Conservation (phyloP, 306 rosid genomes). For the Abrus pulchellus region DNA sequence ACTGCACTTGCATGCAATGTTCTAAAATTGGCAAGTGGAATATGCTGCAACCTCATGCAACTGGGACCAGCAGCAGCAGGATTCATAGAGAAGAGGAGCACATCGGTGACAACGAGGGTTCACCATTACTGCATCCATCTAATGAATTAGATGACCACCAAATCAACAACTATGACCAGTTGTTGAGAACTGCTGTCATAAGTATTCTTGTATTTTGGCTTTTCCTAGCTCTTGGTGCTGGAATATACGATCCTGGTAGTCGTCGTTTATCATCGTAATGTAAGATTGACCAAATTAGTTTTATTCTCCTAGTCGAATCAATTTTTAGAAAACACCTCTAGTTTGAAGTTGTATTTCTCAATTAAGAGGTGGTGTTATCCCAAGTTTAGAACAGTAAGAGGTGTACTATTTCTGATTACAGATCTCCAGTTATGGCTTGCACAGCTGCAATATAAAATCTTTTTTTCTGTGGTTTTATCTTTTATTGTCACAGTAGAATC, state of each 20-base stretch:
- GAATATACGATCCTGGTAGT: conserved; percentile 60
- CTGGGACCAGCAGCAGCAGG: conserved; percentile 52
- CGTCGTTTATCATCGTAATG: conserved; percentile 42
- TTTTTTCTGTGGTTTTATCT: background rate
- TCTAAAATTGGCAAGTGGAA: conserved; percentile 53
- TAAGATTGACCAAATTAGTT: conserved; percentile 39
- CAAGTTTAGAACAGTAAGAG: background rate
- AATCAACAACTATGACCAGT: conserved; percentile 56
- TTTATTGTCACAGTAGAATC: conserved; percentile 5
- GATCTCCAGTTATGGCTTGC: conserved; percentile 40
- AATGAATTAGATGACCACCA: conserved; percentile 53
- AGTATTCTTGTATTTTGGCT: conserved; percentile 73
- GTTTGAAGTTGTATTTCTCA: conserved; percentile 27
- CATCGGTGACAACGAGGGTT: conserved; percentile 47
- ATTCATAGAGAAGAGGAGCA: conserved; percentile 36
- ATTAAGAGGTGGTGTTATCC: conserved; percentile 21
- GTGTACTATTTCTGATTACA: conserved; percentile 33
- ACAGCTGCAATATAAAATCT: conserved; percentile 18
- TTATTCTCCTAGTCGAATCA: conserved; percentile 39
- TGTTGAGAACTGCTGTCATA: conserved; percentile 73
- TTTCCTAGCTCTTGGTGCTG: conserved; percentile 70
- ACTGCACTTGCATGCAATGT: conserved; percentile 77
- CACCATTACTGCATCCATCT: conserved; percentile 43
- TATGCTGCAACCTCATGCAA: conserved; percentile 47
- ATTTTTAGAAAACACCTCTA: conserved; percentile 21